These are phyloP conservation scores for Exophiala calicioides DNA, from an alignment of 2,329 filamentous ascomycete genomes.

Conservation along the genomic window DNA sequence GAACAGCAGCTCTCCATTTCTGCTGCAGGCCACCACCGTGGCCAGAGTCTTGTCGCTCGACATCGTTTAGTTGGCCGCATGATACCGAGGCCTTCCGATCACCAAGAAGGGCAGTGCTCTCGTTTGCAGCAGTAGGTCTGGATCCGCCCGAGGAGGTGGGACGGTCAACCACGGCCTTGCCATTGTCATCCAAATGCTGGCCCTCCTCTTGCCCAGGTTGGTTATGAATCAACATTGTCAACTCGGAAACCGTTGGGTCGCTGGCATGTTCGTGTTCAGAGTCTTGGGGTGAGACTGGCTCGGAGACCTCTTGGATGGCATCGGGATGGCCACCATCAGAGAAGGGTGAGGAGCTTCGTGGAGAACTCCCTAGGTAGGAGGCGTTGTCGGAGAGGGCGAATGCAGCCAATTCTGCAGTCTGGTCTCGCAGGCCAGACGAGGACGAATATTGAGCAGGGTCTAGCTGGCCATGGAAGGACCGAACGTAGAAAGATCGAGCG, in stretches of 20 bases:
- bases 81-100: conserved; percentile 23
- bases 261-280: conserved; percentile 34
- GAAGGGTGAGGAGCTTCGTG: conserved; percentile 7
- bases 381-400: conserved; percentile 68
- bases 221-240: conserved; percentile 54
- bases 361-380: conserved; percentile 23
- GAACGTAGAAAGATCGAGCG: conserved; percentile 47
- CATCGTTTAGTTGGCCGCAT: conserved; percentile 29
- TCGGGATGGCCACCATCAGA: conserved; percentile 37
- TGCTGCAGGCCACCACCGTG: conserved; percentile 2
- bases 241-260: conserved; percentile 45
- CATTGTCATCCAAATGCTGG: conserved; percentile 27
- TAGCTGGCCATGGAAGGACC: conserved; percentile 45
- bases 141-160: conserved; percentile 8
- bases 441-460: conserved; percentile 74
- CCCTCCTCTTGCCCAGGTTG: conserved; percentile 37
- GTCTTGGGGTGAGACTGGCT: conserved; percentile 55
- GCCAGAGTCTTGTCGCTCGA: conserved; percentile 33
- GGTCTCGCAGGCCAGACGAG: conserved; percentile 73
- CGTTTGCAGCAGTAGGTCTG: conserved; percentile 28
- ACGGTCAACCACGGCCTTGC: conserved; percentile 6
- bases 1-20: conserved; percentile 13
- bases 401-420: conserved; percentile 82
- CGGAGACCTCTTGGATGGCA: conserved; percentile 63
- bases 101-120: conserved; percentile 28